Evolutionary conservation across 352 stramenopile genomes (phyloP).

Genomic region (Pythium dissimile): DNA sequence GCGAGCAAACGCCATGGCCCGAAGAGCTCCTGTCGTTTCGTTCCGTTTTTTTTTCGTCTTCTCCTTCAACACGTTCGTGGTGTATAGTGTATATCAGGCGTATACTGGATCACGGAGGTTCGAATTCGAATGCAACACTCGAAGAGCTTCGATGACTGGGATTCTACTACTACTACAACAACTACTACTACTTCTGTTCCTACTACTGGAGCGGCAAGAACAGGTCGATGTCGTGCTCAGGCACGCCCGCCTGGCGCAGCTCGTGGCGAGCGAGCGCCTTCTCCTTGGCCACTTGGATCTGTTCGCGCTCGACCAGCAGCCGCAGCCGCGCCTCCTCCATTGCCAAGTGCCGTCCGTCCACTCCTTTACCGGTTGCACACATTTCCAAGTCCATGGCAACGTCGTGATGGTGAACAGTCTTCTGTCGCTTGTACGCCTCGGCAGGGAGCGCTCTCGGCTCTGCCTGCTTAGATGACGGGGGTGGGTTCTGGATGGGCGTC

Average conservation of each 20-base stretch:
- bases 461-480: no score
- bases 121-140: slow-evolving; percentile 1
- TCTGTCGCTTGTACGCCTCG: no score
- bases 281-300: slow-evolving; percentile 13
- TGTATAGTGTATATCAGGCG: not conserved
- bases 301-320: slow-evolving; percentile 1
- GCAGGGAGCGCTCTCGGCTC: no score
- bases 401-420: no score
- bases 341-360: not conserved
- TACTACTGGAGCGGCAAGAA: slow-evolving; percentile 3
- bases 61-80: not conserved
- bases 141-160: no score
- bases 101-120: not conserved
- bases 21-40: not conserved
- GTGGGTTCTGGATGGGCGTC: no score
- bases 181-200: no score
- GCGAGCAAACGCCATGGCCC: no score
- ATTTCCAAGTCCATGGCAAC: no score
- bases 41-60: not conserved
- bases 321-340: slow-evolving; percentile 4
- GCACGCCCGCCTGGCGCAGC: slow-evolving; percentile 13
- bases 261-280: slow-evolving; percentile 10
- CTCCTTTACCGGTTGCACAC: no score
- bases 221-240: slow-evolving; percentile 15
- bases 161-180: no score